Percentiles rank a stretch among this genome's conserved stretches.
Conservation (phyloP, 2,329 filamentous ascomycete genomes). For the Botrytis sinoallii region DNA sequence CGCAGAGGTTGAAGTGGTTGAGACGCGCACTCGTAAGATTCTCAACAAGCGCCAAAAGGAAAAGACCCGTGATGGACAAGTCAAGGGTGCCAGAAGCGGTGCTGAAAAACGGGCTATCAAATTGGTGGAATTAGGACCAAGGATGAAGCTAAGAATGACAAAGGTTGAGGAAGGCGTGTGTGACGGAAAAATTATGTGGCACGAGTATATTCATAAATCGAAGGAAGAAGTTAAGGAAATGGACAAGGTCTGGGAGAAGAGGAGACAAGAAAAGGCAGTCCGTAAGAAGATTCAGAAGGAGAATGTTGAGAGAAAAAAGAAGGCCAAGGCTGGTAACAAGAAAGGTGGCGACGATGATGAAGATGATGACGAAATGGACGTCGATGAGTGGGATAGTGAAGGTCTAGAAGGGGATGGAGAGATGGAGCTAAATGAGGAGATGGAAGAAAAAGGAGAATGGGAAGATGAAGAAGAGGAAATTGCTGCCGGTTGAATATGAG, state of each 20-base stretch:
- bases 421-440: constrained; percentile 37
- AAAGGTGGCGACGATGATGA: constrained; percentile 51
- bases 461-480: constrained; percentile 38
- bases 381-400: constrained; percentile 43
- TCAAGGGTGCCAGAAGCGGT: constrained; percentile 39
- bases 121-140: constrained; percentile 84
- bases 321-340: constrained; percentile 48
- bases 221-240: constrained; percentile 72
- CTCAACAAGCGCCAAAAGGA: constrained; percentile 47
- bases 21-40: constrained; percentile 61
- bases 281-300: constrained; percentile 80
- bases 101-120: constrained; percentile 82
- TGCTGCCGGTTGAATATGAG: constrained; percentile 30
- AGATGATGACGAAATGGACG: constrained; percentile 48
- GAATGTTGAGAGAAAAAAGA: constrained; percentile 84
- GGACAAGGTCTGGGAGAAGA: constrained; percentile 79
- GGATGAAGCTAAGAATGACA: constrained; percentile 82
- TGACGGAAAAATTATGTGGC: constrained; percentile 91
- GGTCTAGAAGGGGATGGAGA: constrained; percentile 38
- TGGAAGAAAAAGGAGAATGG: constrained; percentile 37
- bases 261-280: constrained; percentile 75
- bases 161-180: constrained; percentile 97
- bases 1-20: constrained; percentile 84
- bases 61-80: constrained; percentile 41
- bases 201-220: constrained; percentile 87